Conservation (phyloP, 2,329 filamentous ascomycete species). For the Aspergillus viridinutans region DNA sequence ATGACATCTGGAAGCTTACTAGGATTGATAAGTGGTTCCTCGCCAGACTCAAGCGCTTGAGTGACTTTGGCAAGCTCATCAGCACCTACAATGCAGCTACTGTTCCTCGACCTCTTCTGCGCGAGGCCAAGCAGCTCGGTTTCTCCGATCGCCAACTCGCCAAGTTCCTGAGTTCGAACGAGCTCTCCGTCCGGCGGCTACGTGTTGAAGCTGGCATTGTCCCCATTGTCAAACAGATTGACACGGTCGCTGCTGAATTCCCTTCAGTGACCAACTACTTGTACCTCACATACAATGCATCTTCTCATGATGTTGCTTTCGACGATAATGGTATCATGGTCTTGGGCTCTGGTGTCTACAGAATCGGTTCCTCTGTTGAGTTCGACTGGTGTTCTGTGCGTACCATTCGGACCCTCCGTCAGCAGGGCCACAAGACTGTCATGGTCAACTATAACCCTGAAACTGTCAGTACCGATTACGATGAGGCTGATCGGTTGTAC, state of each 20-base stretch:
- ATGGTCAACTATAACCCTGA: constrained; percentile 97
- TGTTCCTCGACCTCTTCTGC: constrained; percentile 62
- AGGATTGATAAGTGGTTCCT: constrained; percentile 99
- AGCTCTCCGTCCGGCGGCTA: constrained; percentile 78
- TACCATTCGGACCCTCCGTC: constrained; percentile 83
- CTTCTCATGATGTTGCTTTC: constrained; percentile 77
- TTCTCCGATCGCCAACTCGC: constrained; percentile 93
- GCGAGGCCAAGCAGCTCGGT: constrained; percentile 85
- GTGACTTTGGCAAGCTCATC: constrained; percentile 81
- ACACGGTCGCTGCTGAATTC: constrained; percentile 96
- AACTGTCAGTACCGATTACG: constrained; percentile 85
- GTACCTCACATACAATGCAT: constrained; percentile 92
- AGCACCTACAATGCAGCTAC: constrained; percentile 63
- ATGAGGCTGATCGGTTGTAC: constrained; percentile 90
- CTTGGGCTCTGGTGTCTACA: constrained; percentile 89
- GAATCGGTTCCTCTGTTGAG: constrained; percentile 95
- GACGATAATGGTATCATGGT: constrained; percentile 94
- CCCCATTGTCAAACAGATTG: constrained; percentile 95
- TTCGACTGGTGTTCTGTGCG: constrained; percentile 99
- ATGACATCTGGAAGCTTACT: constrained; percentile 97
- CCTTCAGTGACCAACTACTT: constrained; percentile 93
- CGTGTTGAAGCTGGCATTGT: constrained; percentile 81
- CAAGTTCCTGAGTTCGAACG: constrained; percentile 91
- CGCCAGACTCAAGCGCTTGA: constrained; percentile 82
- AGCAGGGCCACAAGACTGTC: constrained; percentile 83